These are phyloP conservation scores for Erodium trifolium DNA, from an alignment of 441 rosid species.

Conservation along the genomic window DNA sequence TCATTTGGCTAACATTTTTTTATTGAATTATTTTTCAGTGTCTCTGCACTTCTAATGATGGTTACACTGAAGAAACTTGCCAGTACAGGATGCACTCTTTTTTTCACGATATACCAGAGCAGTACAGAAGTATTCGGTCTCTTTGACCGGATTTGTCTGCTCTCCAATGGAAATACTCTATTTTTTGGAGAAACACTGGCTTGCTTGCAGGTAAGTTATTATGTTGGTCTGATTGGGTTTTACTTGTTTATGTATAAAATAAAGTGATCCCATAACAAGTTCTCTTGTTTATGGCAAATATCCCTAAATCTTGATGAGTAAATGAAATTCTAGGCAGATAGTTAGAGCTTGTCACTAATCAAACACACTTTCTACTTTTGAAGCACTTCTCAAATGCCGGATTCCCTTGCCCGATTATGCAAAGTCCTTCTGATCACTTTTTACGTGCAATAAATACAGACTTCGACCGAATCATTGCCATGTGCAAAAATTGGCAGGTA, in stretches of 20 bases:
- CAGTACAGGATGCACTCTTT: constrained; percentile 87
- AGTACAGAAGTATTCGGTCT: constrained; percentile 99
- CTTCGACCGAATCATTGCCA: constrained; percentile 96
- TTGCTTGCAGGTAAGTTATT: constrained; percentile 73
- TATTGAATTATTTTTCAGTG: constrained; percentile 35
- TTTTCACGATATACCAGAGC: constrained; percentile 86
- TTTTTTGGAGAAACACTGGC: constrained; percentile 98
- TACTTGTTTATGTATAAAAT: not conserved
- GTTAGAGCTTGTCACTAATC: constrained; percentile 20
- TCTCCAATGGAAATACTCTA: constrained; percentile 91
- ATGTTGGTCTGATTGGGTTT: constrained; percentile 4
- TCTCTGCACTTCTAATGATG: constrained; percentile 98
- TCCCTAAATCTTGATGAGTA: not conserved
- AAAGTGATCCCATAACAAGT: not conserved
- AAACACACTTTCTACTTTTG: constrained; percentile 26
- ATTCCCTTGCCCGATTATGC: constrained; percentile 99
- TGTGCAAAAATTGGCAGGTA: constrained; percentile 99
- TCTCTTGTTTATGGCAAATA: not conserved
- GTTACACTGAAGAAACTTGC: constrained; percentile 95
- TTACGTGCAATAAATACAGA: constrained; percentile 96
- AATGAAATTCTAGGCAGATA: not conserved
- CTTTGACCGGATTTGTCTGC: constrained; percentile 93
- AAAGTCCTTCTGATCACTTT: constrained; percentile 99
- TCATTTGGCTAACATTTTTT: constrained; percentile 17
- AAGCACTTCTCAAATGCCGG: constrained; percentile 99